These are phyloP conservation scores for Acanthochlamys bracteata DNA, from an alignment of 106 monocot genomes.

Conservation along the genomic window DNA sequence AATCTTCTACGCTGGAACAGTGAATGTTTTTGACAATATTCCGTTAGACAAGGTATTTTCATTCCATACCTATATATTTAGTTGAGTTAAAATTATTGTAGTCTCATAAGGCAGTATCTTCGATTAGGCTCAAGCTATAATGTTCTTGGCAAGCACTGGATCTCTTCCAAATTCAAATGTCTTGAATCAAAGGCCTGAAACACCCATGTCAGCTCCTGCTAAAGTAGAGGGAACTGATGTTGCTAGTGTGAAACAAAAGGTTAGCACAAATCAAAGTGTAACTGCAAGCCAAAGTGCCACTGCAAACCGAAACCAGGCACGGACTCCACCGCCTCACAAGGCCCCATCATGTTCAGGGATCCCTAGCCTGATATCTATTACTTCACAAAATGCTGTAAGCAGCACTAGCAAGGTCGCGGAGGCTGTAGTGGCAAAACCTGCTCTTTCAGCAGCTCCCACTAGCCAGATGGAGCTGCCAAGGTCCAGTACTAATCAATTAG, in stretches of 20 bases:
- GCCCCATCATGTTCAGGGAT: slow-evolving; percentile 11
- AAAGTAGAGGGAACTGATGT: slow-evolving; percentile 14
- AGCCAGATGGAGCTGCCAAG: slow-evolving; percentile 10
- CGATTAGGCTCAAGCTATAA: slow-evolving; percentile 54
- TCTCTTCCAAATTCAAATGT: slow-evolving; percentile 15
- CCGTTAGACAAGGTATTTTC: slow-evolving; percentile 61
- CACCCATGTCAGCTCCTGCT: neutral
- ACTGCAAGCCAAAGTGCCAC: too few species aligned
- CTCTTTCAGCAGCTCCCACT: slow-evolving; percentile 4
- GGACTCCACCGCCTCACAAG: slow-evolving; percentile 1
- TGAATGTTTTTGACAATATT: slow-evolving; percentile 62
- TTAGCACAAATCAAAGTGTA: too few species aligned
- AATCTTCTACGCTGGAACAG: slow-evolving; percentile 61
- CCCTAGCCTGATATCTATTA: slow-evolving; percentile 13
- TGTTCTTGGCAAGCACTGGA: slow-evolving; percentile 44
- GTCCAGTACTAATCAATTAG: slow-evolving; percentile 1
- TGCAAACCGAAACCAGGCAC: slow-evolving; percentile 3
- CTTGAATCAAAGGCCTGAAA: slow-evolving; percentile 15
- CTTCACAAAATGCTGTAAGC: slow-evolving; percentile 9
- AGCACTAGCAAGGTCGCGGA: slow-evolving; percentile 13
- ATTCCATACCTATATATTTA: neutral
- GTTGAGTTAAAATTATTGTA: neutral
- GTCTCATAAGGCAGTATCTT: neutral
- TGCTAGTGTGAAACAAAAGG: too few species aligned
- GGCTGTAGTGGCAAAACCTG: slow-evolving; percentile 9